Base-by-base conservation (phyloP, 176 grass and related monocot genomes). In the Melocanna baccifera region DNA sequence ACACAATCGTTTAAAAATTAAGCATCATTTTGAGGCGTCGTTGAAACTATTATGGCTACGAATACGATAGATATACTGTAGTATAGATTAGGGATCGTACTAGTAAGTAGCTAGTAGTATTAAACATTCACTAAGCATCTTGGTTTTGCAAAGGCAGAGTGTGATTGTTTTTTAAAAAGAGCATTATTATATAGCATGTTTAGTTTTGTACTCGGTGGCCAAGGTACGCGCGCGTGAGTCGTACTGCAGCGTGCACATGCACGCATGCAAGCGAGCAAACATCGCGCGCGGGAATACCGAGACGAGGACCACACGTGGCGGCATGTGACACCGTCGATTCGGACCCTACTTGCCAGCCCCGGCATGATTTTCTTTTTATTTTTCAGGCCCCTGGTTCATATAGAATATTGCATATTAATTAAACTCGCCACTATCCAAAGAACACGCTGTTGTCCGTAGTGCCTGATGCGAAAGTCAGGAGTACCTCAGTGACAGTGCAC, bases 291-390 rank as follows among this genome's bases (percentile, higher is more conserved):
- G 29, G 77, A 75, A 69, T 42, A 74, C 42, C 83, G 82, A 76
- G 63, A 52, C 32, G 39, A 71, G 66, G 84, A 67, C 79, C 73
- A 56, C 84, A 72, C 56, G 78, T 39, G 84, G 46, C 25, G 16
- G 48, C 67, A 86, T 65, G 72, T 86, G 83, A 58, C 14, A 43
- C 36, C 28, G 16, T 22, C 8, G 45, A 90, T 82, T 57, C 72
- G 83, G 56, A 82, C 77, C 77, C 20, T 12, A 46, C 7, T 30
- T 32, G 75, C 67, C 81, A 79, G 45, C 12, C 29, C 14, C 19
- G 2, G 18, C 42, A 26, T 28, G 11, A 69, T 51, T 45, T 30
- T 40, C 9, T 14, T 62, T 53, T 13, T 1, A 16, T 15, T 71
- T 15, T 16, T 9, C 1, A 28, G 7, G 13, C 7, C 42, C 41